phyloP scores from a whole-genome alignment of 2,329 filamentous ascomycete species.

The Xylaria polymorpha region DNA sequence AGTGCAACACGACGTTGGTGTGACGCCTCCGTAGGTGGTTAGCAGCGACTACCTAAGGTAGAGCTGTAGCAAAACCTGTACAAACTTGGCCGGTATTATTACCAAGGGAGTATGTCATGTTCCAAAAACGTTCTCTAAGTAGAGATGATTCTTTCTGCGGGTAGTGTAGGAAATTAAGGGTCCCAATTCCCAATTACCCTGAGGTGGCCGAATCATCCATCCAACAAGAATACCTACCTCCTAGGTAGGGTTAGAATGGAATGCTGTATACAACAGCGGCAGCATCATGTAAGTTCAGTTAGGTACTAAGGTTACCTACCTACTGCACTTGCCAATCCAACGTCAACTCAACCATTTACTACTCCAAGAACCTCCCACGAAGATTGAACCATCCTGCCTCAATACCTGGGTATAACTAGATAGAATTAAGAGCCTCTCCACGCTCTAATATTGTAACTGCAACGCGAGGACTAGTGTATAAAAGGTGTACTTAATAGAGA shows the following conservation, averaged over 20 bases:
- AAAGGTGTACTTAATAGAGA: not conserved
- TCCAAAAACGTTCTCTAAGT: not conserved
- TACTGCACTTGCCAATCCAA: constrained; percentile 2
- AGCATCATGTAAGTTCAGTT: constrained; percentile 5
- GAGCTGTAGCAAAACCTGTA: constrained; percentile 1
- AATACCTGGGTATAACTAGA: not conserved
- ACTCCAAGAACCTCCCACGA: not conserved
- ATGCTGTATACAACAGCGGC: not conserved
- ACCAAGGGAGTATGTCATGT: not conserved
- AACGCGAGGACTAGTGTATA: not conserved
- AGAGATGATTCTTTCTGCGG: not conserved
- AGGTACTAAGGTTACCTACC: too few relatives aligned
- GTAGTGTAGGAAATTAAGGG: not conserved
- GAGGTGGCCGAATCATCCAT: not conserved
- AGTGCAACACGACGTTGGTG: constrained; percentile 3
- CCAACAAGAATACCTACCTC: not conserved
- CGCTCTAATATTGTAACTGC: not conserved
- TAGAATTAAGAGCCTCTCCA: not conserved
- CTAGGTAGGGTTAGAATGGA: not conserved
- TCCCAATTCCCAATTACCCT: not conserved
- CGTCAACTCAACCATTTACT: not conserved
- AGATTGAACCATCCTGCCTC: not conserved
- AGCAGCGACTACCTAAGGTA: not conserved
- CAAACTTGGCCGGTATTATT: not conserved
- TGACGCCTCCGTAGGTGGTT: not conserved